These are phyloP conservation scores for Flammula alnicola DNA, from an alignment of 1,284 basidiomycete species.

Conservation along the genomic window DNA sequence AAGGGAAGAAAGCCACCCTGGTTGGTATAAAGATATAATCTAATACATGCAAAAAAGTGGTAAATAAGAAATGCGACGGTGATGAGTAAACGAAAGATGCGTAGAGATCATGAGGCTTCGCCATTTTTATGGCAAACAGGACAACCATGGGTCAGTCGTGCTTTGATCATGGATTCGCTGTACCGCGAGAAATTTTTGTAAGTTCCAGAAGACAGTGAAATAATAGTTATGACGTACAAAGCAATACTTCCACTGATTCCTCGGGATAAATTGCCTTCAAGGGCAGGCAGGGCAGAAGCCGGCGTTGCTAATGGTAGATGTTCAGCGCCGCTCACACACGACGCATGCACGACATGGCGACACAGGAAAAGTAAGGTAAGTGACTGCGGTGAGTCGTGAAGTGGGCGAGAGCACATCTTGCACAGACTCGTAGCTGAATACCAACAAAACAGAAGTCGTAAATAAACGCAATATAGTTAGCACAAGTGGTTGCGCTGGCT, in stretches of 20 bases:
- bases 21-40: slow-evolving; percentile 4
- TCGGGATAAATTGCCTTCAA: slow-evolving; percentile 45
- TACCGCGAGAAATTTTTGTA: slow-evolving; percentile 4
- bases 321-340: slow-evolving; percentile 64
- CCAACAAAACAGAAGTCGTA: neutral
- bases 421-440: slow-evolving; percentile 62
- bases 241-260: slow-evolving; percentile 72
- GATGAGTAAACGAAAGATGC: too few relatives aligned
- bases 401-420: slow-evolving; percentile 63
- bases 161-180: slow-evolving; percentile 74
- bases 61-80: neutral
- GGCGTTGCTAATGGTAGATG: slow-evolving; percentile 53
- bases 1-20: too few relatives aligned
- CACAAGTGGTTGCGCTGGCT: slow-evolving; percentile 28
- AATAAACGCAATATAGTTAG: neutral
- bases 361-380: slow-evolving; percentile 83
- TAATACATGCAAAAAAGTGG: slow-evolving; percentile 3
- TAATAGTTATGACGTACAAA: slow-evolving; percentile 55
- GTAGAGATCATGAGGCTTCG: slow-evolving; percentile 41
- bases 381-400: slow-evolving; percentile 63
- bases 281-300: slow-evolving; percentile 48
- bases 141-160: slow-evolving; percentile 68
- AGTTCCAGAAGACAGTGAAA: neutral
- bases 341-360: slow-evolving; percentile 83
- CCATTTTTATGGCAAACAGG: slow-evolving; percentile 72